Conservation (phyloP, 129 eudicot genomes). For the Sambucus nigra region DNA sequence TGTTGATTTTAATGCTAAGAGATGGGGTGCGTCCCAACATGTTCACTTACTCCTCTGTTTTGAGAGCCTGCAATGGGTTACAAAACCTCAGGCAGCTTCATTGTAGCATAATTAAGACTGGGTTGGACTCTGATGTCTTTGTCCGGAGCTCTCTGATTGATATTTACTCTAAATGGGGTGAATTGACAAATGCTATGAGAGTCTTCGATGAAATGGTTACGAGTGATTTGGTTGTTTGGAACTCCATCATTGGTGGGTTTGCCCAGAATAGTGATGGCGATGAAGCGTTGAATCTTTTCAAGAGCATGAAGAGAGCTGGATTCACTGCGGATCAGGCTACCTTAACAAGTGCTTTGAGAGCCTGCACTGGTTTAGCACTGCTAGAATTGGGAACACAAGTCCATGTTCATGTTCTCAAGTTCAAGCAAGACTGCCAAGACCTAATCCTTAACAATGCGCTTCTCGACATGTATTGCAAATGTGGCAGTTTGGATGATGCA, state of each 20-base stretch:
- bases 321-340: conserved; percentile 55
- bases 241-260: conserved; percentile 61
- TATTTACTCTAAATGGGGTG: conserved; percentile 70
- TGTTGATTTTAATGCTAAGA: conserved; percentile 57
- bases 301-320: conserved; percentile 58
- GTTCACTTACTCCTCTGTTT: conserved; percentile 60
- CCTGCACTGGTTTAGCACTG: conserved; percentile 53
- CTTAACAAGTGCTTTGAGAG: conserved; percentile 57
- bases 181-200: conserved; percentile 30
- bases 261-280: conserved; percentile 66
- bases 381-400: conserved; percentile 67
- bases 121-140: conserved; percentile 69
- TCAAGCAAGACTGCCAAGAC: conserved; percentile 39
- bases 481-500: conserved; percentile 79
- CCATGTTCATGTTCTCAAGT: conserved; percentile 68
- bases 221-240: conserved; percentile 66
- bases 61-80: conserved; percentile 50
- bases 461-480: conserved; percentile 76
- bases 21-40: conserved; percentile 54
- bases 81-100: conserved; percentile 49
- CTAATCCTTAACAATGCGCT: conserved; percentile 64
- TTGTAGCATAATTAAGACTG: conserved; percentile 42
- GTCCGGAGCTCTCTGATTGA: conserved; percentile 69
- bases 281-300: conserved; percentile 56
- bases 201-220: conserved; percentile 54